Evolutionary conservation across 2,329 filamentous ascomycete genomes (phyloP), one percentile per base, ranked within the genome.

Genomic region (Botrytis paeoniae): DNA sequence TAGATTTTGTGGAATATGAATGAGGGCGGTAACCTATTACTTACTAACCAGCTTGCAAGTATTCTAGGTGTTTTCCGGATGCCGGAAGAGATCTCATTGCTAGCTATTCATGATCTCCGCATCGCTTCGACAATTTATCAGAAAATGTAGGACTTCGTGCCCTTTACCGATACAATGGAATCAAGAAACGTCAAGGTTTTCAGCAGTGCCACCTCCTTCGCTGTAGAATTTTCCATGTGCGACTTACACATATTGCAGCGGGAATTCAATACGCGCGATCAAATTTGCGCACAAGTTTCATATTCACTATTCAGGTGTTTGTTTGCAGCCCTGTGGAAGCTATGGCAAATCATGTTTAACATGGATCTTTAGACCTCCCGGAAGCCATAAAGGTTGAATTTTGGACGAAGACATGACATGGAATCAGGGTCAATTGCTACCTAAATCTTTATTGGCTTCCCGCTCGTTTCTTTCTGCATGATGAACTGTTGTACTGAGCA

Each of bases 81-180:
- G 16, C 25, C 16, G 6, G 6, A 6, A 32, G 7, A 18, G 29
- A 57, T 18, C 18, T 22, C n/a, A 20, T 45, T 35, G 2, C 12
- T 35, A 18, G 14, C 39, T 5, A 18, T 32, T 2, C 18, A 14
- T 3, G 22, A 22, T 9, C 9, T 0, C 12, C 5, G 1, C n/a
- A 20, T 3, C 2, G 12, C 18, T 7, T 0, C 7, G 5, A 18
- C 0, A 37, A 29, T 9, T 3, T 6, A 16, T 1, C 16, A 18
- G 37, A 0, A 22, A 10, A 8, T 10, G 32, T 16, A 10, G 20
- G 8, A 25, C 10, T 18, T 35, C 9, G 8, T 25, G 2, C 20
- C 29, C 7, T 64, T 65, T 29, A 6, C 18, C 20, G 62, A 48
- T 8, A 35, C 9, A 35, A 16, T 10, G 8, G 4, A 64, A 35